phyloP scores from a whole-genome alignment of 495 filamentous ascomycete genomes.

The Neurospora pannonica region DNA sequence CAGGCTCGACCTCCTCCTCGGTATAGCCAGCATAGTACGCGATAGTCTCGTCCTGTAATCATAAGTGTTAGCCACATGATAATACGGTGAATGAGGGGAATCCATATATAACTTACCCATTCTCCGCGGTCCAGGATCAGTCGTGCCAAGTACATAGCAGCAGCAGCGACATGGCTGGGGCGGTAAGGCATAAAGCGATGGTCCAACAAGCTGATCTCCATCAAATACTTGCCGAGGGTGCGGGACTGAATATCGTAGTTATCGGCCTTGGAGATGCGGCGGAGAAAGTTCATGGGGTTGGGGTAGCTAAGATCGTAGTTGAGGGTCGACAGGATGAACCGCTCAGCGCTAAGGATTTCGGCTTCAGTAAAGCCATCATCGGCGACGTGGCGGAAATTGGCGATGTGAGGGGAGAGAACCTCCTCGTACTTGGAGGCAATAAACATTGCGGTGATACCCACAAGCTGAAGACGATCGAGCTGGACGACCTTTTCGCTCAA shows the following conservation, averaged over 20 bases:
- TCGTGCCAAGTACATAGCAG: conserved; percentile 88
- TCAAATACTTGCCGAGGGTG: conserved; percentile 95
- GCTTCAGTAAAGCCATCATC: conserved; percentile 95
- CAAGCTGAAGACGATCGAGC: conserved; percentile 88
- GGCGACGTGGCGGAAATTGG: conserved; percentile 92
- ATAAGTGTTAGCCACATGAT: conserved; percentile 17
- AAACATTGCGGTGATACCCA: conserved; percentile 98
- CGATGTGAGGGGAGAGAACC: conserved; percentile 89
- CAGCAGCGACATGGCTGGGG: conserved; percentile 83
- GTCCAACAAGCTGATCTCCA: conserved; percentile 93
- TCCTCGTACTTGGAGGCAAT: conserved; percentile 99
- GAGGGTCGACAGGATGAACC: conserved; percentile 79
- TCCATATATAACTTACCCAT: conserved; percentile 57
- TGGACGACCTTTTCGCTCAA: conserved; percentile 87
- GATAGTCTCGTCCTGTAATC: conserved; percentile 66
- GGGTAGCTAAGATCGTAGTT: conserved; percentile 98
- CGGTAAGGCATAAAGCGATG: conserved; percentile 81
- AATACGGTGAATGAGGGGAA: neutral
- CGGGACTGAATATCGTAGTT: conserved; percentile 96
- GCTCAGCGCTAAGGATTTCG: conserved; percentile 94
- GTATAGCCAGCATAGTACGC: conserved; percentile 88
- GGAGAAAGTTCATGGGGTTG: conserved; percentile 98
- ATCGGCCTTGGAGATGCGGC: conserved; percentile 96
- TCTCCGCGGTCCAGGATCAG: conserved; percentile 78
- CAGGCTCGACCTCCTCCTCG: conserved; percentile 84